Base-by-base conservation (phyloP, 2,329 filamentous ascomycete species). In the Hymenoscyphus linearis region DNA sequence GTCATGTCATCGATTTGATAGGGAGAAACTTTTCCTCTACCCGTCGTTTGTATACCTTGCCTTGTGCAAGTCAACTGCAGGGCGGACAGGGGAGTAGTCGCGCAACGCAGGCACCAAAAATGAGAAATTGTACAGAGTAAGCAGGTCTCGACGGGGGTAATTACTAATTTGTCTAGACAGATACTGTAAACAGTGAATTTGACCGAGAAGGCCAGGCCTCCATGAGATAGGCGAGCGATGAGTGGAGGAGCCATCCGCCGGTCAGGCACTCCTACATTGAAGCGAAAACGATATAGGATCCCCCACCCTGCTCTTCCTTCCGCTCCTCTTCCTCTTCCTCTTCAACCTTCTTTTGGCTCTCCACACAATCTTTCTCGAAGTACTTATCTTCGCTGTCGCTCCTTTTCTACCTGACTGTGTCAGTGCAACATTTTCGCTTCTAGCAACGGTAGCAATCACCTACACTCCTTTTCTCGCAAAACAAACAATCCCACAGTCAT, bases 401-500 rank as follows among this genome's bases (percentile, higher is more conserved):
- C 61, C 40, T 60, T 50, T 44, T 35, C 36, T 9, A 31, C 53
- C 53, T 50, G 58, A 54, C 52, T 55, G 16, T 54, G 50, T 59
- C 34, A 59, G 31, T 31, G 6, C 31, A 31, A 31, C 31, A 22
- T 16, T 18, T 55, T 58, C 60, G 60, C 60, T 53, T 57, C 61
- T 62, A 60, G 61, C 57, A 57, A 54, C 13, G 57, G 57, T 58
- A 47, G 50, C 47, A 37, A 57, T 60, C 55, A 58, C 55, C 22
- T 37, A 62, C 61, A 60, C 27, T 62, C 61, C 14, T 62, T 62
- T 44, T 52, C 6, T 44, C n/a, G n/a, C 44, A 18, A 50, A 18
- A 6, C 12, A 13, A 47, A 53, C 34, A 57, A 31, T 18, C 25
- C 14, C 57, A 53, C 47, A 54, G 25, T 36, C 60, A 62, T 67